Evolutionary conservation across 306 rosid genomes (phyloP), one percentile per base, ranked within the genome.

Genomic region (Purshia tridentata): DNA sequence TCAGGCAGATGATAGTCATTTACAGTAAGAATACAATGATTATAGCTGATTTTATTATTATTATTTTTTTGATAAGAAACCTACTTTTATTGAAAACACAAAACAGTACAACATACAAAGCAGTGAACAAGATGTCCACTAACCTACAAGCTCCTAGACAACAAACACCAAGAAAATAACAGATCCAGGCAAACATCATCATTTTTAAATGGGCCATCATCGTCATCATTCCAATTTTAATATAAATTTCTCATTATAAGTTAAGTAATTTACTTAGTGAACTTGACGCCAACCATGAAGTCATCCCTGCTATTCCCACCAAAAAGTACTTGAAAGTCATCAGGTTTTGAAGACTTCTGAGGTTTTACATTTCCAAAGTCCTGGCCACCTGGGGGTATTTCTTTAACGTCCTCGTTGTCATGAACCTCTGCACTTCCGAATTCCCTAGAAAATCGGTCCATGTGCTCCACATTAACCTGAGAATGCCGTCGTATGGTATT

Each of bases 231-330:
- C 35, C 35, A 29, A 29, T 29, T 29, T 29, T 29, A 29, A 29
- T 29, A 29, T 35, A 60, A 39, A 47, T 9, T 9, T 11, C 8
- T 4, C 23, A 16, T 41, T 18, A 41, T 69, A 69, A 53, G 73
- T 53, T 12, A 67, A 49, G 68, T 46, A 65, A 83, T 64, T 66
- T 84, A 91, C 98, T 90, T 86, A 0, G 96, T 89, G 83, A 94
- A 86, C 84, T 94, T 94, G 81, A 94, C 89, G 78, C 98, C 98
- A 64, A 91, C 77, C 96, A 94, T 88, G 81, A 94, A 94, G 75
- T 86, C 86, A 76, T 94, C 98, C 74, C 80, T 89, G 67, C 84
- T 85, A 81, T 86, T 89, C 64, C 92, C 97, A 61, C 88, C 86
- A 89, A 91, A 89, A 79, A 94, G 98, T 75, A 80, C 76, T 72